Conservation (phyloP, 768 basidiomycete species). For the Mycena belliarum region DNA sequence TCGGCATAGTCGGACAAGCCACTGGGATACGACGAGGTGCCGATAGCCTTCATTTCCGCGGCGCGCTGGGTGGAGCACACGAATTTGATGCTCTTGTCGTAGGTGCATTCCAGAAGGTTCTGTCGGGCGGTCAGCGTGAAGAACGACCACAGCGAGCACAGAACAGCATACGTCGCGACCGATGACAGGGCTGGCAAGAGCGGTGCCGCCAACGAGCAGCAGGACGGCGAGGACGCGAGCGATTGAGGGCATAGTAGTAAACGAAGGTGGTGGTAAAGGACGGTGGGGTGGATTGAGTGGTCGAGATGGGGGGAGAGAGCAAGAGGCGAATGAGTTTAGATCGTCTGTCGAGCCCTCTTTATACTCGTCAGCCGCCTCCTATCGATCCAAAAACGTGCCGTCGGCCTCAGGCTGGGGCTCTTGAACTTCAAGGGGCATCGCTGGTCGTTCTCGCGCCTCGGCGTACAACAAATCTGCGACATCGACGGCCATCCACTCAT, state of each 20-base stretch:
- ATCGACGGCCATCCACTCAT: too few species aligned
- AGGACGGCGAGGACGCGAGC: constrained; percentile 16
- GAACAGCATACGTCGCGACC: not conserved
- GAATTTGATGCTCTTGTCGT: not conserved
- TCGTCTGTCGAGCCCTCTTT: too few species aligned
- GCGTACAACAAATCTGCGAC: too few species aligned
- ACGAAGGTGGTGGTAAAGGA: constrained; percentile 22
- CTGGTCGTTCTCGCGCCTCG: too few species aligned
- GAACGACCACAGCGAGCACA: not conserved
- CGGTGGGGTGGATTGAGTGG: constrained; percentile 13
- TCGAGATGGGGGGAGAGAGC: constrained; percentile 2
- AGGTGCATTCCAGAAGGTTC: not conserved
- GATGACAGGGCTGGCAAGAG: constrained; percentile 25
- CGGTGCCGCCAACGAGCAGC: constrained; percentile 18
- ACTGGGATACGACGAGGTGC: not conserved
- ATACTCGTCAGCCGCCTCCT: too few species aligned
- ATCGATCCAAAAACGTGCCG: too few species aligned
- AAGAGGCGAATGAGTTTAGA: not conserved
- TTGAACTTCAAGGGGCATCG: too few species aligned
- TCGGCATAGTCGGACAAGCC: not conserved
- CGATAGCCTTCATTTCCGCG: not conserved
- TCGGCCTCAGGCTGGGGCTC: too few species aligned
- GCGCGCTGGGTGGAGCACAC: not conserved
- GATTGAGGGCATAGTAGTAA: constrained; percentile 21
- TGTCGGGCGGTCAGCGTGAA: not conserved